Evolutionary conservation across 2,329 filamentous ascomycete species (phyloP).

Genomic region (Thyridium curvatum): DNA sequence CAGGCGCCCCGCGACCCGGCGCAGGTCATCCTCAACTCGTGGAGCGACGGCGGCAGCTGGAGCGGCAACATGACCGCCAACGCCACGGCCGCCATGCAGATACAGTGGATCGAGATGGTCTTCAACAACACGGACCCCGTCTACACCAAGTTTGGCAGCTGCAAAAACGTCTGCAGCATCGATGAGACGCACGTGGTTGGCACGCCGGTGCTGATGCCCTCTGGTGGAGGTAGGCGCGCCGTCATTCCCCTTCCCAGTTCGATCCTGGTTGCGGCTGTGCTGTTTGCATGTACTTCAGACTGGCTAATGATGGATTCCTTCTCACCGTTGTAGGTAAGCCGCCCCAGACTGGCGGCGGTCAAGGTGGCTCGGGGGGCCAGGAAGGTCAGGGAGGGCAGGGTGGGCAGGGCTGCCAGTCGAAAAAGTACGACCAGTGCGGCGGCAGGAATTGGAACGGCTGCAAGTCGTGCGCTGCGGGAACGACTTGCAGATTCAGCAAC

Average conservation of each 20-base stretch:
- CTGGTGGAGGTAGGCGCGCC: constrained; percentile 5
- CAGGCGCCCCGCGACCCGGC: constrained; percentile 37
- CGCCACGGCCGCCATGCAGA: constrained; percentile 34
- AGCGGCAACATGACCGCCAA: constrained; percentile 35
- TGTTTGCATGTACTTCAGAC: too few species aligned
- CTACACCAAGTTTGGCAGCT: constrained; percentile 10
- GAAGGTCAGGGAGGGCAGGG: neutral
- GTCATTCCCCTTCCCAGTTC: neutral
- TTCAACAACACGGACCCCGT: constrained; percentile 31
- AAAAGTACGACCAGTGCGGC: constrained; percentile 28
- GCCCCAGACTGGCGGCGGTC: neutral
- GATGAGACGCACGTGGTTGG: constrained; percentile 26
- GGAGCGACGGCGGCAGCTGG: constrained; percentile 44
- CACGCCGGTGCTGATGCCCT: constrained; percentile 24
- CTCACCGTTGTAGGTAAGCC: too few species aligned
- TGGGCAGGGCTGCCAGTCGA: constrained; percentile 12
- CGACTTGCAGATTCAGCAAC: constrained; percentile 23
- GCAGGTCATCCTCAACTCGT: constrained; percentile 40
- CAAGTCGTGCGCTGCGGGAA: constrained; percentile 22
- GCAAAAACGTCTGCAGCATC: constrained; percentile 29
- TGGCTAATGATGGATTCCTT: too few species aligned
- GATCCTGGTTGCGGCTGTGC: too few species aligned
- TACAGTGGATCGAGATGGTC: constrained; percentile 43
- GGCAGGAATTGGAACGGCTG: constrained; percentile 28
- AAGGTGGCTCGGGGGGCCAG: constrained; percentile 1